Percentiles rank a stretch among this genome's conserved stretches.
Evolutionary conservation across 1,284 basidiomycete species (phyloP).

Genomic region (Xerocomus nothofagi): DNA sequence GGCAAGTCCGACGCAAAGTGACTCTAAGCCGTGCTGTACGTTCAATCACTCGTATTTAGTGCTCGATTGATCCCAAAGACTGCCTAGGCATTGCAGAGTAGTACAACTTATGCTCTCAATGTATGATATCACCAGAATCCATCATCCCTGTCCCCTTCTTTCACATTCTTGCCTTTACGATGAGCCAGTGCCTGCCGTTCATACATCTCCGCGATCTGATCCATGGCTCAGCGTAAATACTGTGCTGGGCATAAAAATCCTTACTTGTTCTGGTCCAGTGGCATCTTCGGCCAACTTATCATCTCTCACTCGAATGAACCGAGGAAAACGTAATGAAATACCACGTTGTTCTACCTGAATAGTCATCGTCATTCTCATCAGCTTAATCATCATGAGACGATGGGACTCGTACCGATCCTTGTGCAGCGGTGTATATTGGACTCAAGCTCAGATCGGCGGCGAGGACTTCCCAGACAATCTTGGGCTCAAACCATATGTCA

Average conservation of each 20-base stretch:
- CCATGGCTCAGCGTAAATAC: constrained; percentile 21
- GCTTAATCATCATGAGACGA: neutral
- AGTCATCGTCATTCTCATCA: constrained; percentile 3
- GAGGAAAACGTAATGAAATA: constrained; percentile 93
- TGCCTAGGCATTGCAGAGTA: constrained; percentile 12
- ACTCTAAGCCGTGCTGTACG: neutral
- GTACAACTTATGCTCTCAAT: constrained; percentile 13
- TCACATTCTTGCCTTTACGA: constrained; percentile 66
- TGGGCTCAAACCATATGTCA: constrained; percentile 94
- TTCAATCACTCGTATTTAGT: neutral
- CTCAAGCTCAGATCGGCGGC: constrained; percentile 96
- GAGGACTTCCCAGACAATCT: constrained; percentile 97
- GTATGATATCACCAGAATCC: constrained; percentile 77
- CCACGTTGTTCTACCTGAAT: constrained; percentile 81
- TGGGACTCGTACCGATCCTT: constrained; percentile 79
- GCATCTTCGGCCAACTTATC: constrained; percentile 93
- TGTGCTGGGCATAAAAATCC: constrained; percentile 12
- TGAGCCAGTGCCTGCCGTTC: constrained; percentile 83
- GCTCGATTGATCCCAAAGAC: neutral
- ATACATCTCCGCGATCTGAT: constrained; percentile 94
- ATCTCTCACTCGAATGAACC: constrained; percentile 89
- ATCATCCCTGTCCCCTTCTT: constrained; percentile 72
- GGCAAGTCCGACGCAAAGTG: constrained; percentile 39
- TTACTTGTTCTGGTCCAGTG: constrained; percentile 87
- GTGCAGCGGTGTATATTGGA: constrained; percentile 96